A percentile compares a stretch with the other conserved stretches of the same genome.
Evolutionary conservation across 768 basidiomycete species (phyloP).

Genomic region (Termitomyces heimii): DNA sequence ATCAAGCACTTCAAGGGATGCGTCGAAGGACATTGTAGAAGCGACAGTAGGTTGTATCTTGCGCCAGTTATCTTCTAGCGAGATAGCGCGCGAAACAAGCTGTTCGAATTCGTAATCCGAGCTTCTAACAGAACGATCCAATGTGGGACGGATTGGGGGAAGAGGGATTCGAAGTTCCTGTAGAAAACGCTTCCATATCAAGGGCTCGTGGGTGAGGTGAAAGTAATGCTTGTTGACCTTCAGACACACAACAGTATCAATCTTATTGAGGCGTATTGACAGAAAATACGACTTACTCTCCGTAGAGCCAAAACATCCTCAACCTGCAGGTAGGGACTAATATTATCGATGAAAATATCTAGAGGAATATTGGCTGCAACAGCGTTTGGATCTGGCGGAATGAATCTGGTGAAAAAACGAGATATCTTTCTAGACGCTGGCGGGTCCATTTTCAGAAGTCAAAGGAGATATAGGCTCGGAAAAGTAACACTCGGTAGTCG

Average conservation of each 20-base stretch:
- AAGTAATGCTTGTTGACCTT: slow-evolving; percentile 58
- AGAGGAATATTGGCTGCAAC: neutral
- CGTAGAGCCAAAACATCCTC: slow-evolving; percentile 45
- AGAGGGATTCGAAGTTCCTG: slow-evolving; percentile 44
- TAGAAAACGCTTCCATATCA: slow-evolving; percentile 69
- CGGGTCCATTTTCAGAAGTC: neutral
- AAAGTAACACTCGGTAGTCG: neutral
- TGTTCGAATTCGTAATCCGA: slow-evolving; percentile 48
- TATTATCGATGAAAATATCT: slow-evolving; percentile 31
- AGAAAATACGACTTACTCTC: slow-evolving; percentile 23
- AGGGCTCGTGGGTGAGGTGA: slow-evolving; percentile 58
- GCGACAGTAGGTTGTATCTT: slow-evolving; percentile 29
- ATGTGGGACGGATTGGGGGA: slow-evolving; percentile 56
- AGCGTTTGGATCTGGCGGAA: neutral
- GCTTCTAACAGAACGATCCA: slow-evolving; percentile 29
- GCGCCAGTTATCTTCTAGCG: slow-evolving; percentile 57
- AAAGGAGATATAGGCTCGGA: neutral
- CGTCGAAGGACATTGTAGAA: slow-evolving; percentile 18
- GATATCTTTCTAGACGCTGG: neutral
- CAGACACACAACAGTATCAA: neutral
- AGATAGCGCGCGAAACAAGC: slow-evolving; percentile 53
- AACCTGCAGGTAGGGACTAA: slow-evolving; percentile 34
- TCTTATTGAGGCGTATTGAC: neutral
- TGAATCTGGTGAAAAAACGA: neutral
- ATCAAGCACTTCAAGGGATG: slow-evolving; percentile 37